A percentile compares a stretch with the other conserved stretches of the same genome.
Conservation (phyloP, 225 moss, liverwort and hornwort genomes). For the Climacium dendroides region DNA sequence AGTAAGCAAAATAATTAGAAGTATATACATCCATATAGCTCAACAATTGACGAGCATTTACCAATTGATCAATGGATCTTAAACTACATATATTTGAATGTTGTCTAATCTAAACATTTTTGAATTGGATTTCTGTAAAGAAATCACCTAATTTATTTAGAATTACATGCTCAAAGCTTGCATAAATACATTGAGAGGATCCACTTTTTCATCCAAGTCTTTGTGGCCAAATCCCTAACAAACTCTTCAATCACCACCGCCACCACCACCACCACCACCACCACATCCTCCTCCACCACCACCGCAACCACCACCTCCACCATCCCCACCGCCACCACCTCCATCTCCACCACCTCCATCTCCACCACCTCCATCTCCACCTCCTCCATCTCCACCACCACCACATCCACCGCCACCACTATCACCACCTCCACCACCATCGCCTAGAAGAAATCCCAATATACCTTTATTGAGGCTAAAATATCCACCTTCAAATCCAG, state of each 20-base stretch:
- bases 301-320: neutral
- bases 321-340: fast-evolving
- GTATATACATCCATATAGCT: no score
- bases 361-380: fast-evolving
- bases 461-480: neutral
- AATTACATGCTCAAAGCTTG: neutral
- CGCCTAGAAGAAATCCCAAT: neutral
- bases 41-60: neutral
- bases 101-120: no score
- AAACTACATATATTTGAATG: neutral
- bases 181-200: neutral
- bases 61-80: neutral
- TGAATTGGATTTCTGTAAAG: neutral
- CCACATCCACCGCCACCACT: fast-evolving
- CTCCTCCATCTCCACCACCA: fast-evolving
- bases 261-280: neutral
- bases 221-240: neutral
- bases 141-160: fast-evolving
- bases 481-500: slow-evolving; percentile 1
- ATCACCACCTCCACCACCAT: no score
- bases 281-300: neutral
- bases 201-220: neutral
- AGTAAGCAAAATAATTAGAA: neutral
- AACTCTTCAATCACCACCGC: neutral
- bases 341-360: fast-evolving